phyloP scores from a whole-genome alignment of 352 stramenopile genomes.

The Phytophthora gonapodyides region DNA sequence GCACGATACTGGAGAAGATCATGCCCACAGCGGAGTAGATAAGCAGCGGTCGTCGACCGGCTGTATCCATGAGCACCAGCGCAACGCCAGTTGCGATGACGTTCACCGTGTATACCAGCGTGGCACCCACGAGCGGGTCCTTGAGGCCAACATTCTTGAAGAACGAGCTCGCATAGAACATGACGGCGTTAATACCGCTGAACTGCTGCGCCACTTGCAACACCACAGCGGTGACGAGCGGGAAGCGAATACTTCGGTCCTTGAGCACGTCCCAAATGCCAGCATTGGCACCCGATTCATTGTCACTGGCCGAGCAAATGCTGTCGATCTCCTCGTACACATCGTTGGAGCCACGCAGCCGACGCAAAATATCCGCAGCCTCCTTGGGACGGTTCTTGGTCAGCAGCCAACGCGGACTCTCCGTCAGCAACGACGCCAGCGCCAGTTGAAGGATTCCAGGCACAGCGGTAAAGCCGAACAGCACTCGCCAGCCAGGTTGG shows the following conservation, averaged over 20 bases:
- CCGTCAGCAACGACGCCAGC: conserved; percentile 62
- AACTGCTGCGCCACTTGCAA: conserved; percentile 76
- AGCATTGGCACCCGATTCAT: conserved; percentile 65
- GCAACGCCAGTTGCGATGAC: conserved; percentile 75
- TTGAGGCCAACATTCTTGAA: conserved; percentile 74
- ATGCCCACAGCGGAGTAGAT: conserved; percentile 75
- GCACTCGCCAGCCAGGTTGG: conserved; percentile 66
- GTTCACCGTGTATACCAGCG: conserved; percentile 70
- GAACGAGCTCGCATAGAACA: conserved; percentile 82
- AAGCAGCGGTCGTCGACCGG: conserved; percentile 63
- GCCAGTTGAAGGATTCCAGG: conserved; percentile 68
- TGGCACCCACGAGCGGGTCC: conserved; percentile 67
- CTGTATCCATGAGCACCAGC: conserved; percentile 78
- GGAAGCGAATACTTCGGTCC: conserved; percentile 67
- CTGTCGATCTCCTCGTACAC: conserved; percentile 84
- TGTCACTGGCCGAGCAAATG: conserved; percentile 81
- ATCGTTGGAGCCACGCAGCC: conserved; percentile 69
- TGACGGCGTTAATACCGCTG: conserved; percentile 78
- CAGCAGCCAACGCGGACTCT: conserved; percentile 73
- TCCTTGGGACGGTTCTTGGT: conserved; percentile 79
- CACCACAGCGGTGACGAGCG: conserved; percentile 61
- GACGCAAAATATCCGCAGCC: conserved; percentile 66
- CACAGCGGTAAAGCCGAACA: conserved; percentile 71
- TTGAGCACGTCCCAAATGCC: conserved; percentile 69
- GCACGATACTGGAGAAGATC: conserved; percentile 67